Base-by-base conservation (phyloP, 495 filamentous ascomycete species). In the Cercophora samala region DNA sequence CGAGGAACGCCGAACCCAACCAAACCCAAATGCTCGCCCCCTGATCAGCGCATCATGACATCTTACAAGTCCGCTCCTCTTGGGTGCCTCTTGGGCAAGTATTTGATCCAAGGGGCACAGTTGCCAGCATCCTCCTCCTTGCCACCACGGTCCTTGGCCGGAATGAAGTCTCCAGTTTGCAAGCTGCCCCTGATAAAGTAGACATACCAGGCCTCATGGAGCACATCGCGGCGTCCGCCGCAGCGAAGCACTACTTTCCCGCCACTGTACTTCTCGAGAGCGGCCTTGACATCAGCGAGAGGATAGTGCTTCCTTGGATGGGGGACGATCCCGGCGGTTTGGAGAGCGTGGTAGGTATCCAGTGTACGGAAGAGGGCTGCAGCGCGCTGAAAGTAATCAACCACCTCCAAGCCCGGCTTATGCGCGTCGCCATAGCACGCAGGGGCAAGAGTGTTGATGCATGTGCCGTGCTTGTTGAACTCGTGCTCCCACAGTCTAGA, bases 201-300 rank as follows among this genome's bases (percentile, higher is more conserved):
- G 67, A 88, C 86, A 73, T 96, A 96, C 90, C 91, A 95, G 23
- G 91, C 86, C 78, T 96, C 89, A 70, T 93, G 89, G 25, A 97
- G 77, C 25, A 80, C 75, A 23, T 76, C 74, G n/a, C 54, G 55
- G n/a, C 46, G 54, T 60, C 64, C 70, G 11, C 75, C 70, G 76
- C 93, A 97, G 58, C 88, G 85, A 6, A 96, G 80, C 17, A 88
- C 88, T 9, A 92, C 91, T 2, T 81, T 77, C 18, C 85, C 82
- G 19, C 91, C 91, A 67, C 89, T 89, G 37, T 84, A 86, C 8
- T 73, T 69, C 42, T 83, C 79, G n/a, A 96, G 80, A 3, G 90
- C 88, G 13, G 76, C 75, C 64, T 89, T 82, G 66, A 96, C 89
- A 52, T 87, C 83, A 2, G 73, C 79, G 0, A 82, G 78, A 5